Conservation (phyloP, 2,329 filamentous ascomycete species). For the Coniosporium tulheliwenetii region DNA sequence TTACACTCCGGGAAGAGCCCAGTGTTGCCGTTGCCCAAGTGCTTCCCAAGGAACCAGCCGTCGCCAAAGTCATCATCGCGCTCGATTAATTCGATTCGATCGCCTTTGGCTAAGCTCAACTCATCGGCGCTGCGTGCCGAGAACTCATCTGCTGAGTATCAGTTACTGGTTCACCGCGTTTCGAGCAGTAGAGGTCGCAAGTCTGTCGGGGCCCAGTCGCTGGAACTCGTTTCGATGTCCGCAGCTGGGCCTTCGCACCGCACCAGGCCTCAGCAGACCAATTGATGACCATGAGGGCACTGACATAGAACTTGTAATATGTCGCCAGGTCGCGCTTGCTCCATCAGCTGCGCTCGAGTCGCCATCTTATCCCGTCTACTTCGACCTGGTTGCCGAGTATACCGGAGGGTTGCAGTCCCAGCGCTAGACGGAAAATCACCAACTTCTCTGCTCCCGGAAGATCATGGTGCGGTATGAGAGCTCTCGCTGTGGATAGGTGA, state of each 20-base stretch:
- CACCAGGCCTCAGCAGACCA: too few relatives aligned
- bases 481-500: background rate
- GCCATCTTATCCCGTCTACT: background rate
- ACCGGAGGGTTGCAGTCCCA: background rate
- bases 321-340: conserved; percentile 13
- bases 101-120: conserved; percentile 71
- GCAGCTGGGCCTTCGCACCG: too few relatives aligned
- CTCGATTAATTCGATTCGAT: conserved; percentile 70
- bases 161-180: background rate
- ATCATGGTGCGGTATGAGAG: background rate
- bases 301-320: conserved; percentile 53
- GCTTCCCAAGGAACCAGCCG: conserved; percentile 68
- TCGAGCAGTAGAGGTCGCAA: too few relatives aligned
- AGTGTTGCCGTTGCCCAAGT: conserved; percentile 56
- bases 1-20: conserved; percentile 73
- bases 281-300: conserved; percentile 14
- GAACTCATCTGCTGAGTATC: conserved; percentile 63
- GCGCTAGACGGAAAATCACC: too few relatives aligned
- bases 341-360: background rate
- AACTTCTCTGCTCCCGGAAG: background rate
- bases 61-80: conserved; percentile 80
- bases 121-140: conserved; percentile 83
- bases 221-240: too few relatives aligned
- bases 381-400: background rate
- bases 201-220: too few relatives aligned